phyloP scores from a whole-genome alignment of 2,329 filamentous ascomycete genomes.

The Colletotrichum somersetense region DNA sequence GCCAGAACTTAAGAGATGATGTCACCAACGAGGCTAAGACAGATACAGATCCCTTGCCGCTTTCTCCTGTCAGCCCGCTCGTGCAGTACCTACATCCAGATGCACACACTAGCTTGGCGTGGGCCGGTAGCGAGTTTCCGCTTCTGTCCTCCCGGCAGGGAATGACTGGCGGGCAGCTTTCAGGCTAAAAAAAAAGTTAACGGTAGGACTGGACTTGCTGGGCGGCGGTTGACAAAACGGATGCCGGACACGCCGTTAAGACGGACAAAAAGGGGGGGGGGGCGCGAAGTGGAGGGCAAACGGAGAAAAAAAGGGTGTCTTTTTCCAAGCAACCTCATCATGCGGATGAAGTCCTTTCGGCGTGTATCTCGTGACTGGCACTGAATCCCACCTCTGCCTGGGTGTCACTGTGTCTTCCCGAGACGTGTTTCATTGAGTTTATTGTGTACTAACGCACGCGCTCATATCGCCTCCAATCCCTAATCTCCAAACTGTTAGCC shows the following conservation, averaged over 20 bases:
- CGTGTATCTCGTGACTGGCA: no score
- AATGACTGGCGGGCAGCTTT: neutral
- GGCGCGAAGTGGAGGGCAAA: neutral
- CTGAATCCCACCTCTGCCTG: neutral
- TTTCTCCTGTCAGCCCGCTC: no score
- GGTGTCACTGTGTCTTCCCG: neutral
- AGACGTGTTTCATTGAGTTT: neutral
- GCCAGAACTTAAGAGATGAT: conserved; percentile 7
- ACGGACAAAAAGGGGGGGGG: no score
- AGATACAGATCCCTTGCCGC: conserved; percentile 32
- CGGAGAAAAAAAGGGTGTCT: neutral
- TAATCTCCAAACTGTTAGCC: neutral
- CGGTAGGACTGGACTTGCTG: neutral
- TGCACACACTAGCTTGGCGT: neutral
- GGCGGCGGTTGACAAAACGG: neutral
- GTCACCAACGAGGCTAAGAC: conserved; percentile 35
- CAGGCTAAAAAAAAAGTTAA: neutral
- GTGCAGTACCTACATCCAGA: neutral
- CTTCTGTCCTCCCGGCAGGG: conserved; percentile 4
- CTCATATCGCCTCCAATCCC: conserved; percentile 10
- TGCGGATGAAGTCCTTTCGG: no score
- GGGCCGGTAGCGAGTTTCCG: conserved; percentile 18
- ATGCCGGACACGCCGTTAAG: neutral
- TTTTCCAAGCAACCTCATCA: no score
- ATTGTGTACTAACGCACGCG: no score